Conservation (phyloP, 345 rosid genomes). For the Gynandropsis gynandra region DNA sequence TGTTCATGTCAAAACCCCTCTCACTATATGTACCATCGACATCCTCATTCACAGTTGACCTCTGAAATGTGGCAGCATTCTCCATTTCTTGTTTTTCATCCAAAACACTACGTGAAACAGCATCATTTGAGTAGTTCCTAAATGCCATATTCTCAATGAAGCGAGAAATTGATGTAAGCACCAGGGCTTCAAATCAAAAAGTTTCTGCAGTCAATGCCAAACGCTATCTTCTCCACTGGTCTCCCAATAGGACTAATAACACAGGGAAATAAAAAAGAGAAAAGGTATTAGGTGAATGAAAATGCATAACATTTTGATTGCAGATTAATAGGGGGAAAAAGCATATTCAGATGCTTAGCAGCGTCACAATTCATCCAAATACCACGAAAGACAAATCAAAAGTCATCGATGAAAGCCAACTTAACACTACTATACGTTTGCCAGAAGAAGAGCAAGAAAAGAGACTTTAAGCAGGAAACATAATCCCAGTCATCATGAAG, state of each 20-base stretch:
- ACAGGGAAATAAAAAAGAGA: slow-evolving; percentile 5
- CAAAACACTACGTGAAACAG: slow-evolving; percentile 42
- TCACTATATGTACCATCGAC: slow-evolving; percentile 40
- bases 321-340: neutral
- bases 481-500: neutral
- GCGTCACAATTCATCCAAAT: neutral
- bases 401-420: neutral
- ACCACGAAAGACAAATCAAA: neutral
- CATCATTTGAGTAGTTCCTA: slow-evolving; percentile 57
- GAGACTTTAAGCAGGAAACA: neutral
- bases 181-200: slow-evolving; percentile 1
- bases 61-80: slow-evolving; percentile 33
- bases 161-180: slow-evolving; percentile 12
- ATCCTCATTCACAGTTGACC: slow-evolving; percentile 42
- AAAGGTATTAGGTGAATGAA: slow-evolving; percentile 14
- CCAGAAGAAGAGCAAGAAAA: slow-evolving; percentile 1
- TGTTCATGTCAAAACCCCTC: slow-evolving; percentile 73
- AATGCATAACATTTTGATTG: neutral
- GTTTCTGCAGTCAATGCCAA: neutral
- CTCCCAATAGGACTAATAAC: slow-evolving; percentile 22
- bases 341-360: neutral
- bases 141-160: slow-evolving; percentile 79
- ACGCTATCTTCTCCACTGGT: slow-evolving; percentile 17
- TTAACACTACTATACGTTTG: slow-evolving; percentile 5
- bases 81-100: slow-evolving; percentile 61